phyloP scores from a whole-genome alignment of 371 early-diverging fungal genomes.

The Funneliformis caledonium region DNA sequence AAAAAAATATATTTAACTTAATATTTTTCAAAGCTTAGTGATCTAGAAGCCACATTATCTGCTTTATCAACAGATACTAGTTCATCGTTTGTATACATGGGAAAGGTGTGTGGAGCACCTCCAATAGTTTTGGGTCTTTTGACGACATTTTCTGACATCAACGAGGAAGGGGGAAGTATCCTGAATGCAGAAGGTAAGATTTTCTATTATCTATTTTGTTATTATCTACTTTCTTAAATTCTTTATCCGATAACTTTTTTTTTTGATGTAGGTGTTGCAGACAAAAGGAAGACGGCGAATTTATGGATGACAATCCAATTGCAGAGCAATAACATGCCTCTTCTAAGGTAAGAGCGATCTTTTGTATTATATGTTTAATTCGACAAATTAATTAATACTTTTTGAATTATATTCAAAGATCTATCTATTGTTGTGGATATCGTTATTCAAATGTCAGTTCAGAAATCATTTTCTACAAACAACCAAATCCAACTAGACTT shows the following conservation, averaged over 20 bases:
- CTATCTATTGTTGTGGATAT: constrained; percentile 51
- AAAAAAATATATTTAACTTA: background rate
- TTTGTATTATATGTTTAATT: background rate
- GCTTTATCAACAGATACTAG: constrained; percentile 34
- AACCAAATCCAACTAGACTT: constrained; percentile 64
- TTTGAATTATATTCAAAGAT: constrained; percentile 25
- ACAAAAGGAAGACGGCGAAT: constrained; percentile 49
- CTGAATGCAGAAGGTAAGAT: constrained; percentile 33
- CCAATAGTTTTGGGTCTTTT: constrained; percentile 41
- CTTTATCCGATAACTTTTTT: background rate
- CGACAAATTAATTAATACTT: background rate
- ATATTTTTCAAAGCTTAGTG: constrained; percentile 32
- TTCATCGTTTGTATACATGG: constrained; percentile 41
- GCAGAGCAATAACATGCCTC: constrained; percentile 49
- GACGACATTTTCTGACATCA: constrained; percentile 19
- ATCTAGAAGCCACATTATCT: constrained; percentile 32
- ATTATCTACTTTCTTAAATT: background rate
- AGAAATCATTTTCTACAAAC: constrained; percentile 66
- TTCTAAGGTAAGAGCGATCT: constrained; percentile 40
- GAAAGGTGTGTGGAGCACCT: constrained; percentile 40
- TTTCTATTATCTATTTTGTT: background rate
- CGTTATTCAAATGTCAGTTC: constrained; percentile 50
- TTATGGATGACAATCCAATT: constrained; percentile 55
- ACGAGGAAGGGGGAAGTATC: constrained; percentile 3
- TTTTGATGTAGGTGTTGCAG: constrained; percentile 35